Evolutionary conservation across 2,329 filamentous ascomycete genomes (phyloP), one percentile per base, ranked within the genome.

Genomic region (Hypocreales sp.): DNA sequence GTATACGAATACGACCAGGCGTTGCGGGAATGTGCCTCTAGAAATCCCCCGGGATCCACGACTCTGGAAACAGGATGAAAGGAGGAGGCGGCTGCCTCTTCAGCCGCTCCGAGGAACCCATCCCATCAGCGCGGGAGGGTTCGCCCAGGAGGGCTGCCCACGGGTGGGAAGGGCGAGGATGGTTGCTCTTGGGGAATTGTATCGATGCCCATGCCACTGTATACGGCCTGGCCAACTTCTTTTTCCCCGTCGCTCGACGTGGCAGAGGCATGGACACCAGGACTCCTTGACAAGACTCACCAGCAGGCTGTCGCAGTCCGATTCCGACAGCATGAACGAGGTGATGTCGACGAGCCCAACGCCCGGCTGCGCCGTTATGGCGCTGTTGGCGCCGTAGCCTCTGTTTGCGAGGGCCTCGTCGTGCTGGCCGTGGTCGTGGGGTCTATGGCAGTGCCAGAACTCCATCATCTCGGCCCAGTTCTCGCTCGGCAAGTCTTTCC

Each of bases 381-480:
- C 68, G 39, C 75, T 84, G 24, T 74, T 75, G 17, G 84, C 81
- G n/a, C 82, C 80, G 45, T 93, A 94, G 1, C 81, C 86, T 42
- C 82, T 79, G 8, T 62, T 56, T 19, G 66, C 60, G 11, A 71
- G 58, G 24, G 53, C 50, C n/a, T 65, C 54, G 14, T 64, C 42
- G 22, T 59, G 52, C 18, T 49, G 37, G 12, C 50, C 50, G 34
- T 72, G 60, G 30, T 72, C 60, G 34, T 74, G 64, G 21, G 92
- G 90, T 52, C 95, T 95, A 51, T 98, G 90, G 45, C 90, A 98
- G 52, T 98, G 92, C 90, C 90, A 98, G 40, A 98, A 92, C 50
- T 98, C 92, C 90, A 98, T 98, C 86, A 98, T 92, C 56, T 98
- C 90, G 1, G 90, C 92, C 90, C 90, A 98, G 44, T 93, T 87